Evolutionary conservation across 768 basidiomycete genomes (phyloP).

Genomic region (Russula abietina): DNA sequence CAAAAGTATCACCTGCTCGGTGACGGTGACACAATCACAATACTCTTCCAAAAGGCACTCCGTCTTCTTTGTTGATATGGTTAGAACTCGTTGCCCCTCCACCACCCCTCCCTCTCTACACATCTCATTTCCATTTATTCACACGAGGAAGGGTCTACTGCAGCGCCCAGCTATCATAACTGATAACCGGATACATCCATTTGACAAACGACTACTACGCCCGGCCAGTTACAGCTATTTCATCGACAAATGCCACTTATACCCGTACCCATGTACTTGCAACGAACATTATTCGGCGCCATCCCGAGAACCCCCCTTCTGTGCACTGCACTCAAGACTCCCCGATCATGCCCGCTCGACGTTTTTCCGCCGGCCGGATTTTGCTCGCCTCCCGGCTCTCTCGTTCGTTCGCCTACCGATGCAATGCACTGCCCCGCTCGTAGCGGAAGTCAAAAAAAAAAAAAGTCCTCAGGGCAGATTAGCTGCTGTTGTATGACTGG

Average conservation of each 20-base stretch:
- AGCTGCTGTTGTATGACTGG: no score
- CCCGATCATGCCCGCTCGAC: conserved; percentile 1
- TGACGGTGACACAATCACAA: not conserved
- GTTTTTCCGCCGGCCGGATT: conserved; percentile 19
- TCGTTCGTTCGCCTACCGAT: conserved; percentile 7
- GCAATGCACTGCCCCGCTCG: not conserved
- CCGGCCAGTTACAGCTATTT: conserved; percentile 3
- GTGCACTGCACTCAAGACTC: not conserved
- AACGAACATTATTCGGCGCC: conserved; percentile 20
- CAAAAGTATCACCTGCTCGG: conserved; percentile 14
- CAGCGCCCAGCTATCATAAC: not conserved
- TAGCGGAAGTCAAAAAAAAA: not conserved
- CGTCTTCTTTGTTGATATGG: not conserved
- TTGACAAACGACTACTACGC: conserved; percentile 13
- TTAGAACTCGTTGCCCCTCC: not conserved
- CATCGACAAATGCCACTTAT: conserved; percentile 16
- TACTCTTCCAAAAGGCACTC: conserved; percentile 7
- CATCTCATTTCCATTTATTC: not conserved
- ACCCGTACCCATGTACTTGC: not conserved
- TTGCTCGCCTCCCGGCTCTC: conserved; percentile 18
- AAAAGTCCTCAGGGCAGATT: no score
- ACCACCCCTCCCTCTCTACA: not conserved
- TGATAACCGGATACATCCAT: not conserved
- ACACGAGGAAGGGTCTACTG: not conserved
- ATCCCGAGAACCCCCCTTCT: not conserved